Evolutionary conservation across 331 rosid species (phyloP), one percentile per base, ranked within the genome.

Genomic region (Saraca asoca): DNA sequence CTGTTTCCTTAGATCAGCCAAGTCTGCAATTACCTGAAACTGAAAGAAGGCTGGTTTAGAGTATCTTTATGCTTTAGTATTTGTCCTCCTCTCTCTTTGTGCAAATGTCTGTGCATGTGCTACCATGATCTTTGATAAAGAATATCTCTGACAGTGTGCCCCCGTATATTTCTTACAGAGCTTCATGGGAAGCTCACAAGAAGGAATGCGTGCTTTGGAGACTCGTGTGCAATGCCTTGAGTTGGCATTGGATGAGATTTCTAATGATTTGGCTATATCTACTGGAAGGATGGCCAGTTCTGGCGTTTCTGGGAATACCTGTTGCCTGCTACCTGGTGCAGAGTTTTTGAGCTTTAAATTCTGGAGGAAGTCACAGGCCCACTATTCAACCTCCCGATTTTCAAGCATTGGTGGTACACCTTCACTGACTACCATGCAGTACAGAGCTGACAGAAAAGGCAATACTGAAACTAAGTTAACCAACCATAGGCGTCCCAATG

Each of bases 221-320:
- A 86, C 90, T 2, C 99, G 99, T 19, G 99, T 94, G 7, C 99
- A 88, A 59, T 96, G 99, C 60, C 89, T 94, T 20, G 99, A 94
- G 83, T 74, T 90, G 70, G 92, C 97, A 41, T 55, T 94, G 72
- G 99, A 94, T 73, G 99, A 88, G 75, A 94, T 94, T 74, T 94
- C 96, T 45, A 85, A 90, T 76, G 97, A 90, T 82, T 82, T 94
- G 81, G 99, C 99, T 73, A 37, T 86, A 80, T 74, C 99, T 64
- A 94, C 80, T 71, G 97, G 99, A 81, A 86, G 99, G 82, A 81
- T 90, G 88, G 74, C 87, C 15, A 72, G 72, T 11, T 55, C 84
- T 7, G 79, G 75, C 44, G 69, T 83, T 52, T 76, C 70, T 33
- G 63, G 82, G 13, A 65, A 64, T 43, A 31, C 90, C 24, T 94